Conservation (phyloP, 1,284 basidiomycete genomes). For the Irpex rosettiformis region DNA sequence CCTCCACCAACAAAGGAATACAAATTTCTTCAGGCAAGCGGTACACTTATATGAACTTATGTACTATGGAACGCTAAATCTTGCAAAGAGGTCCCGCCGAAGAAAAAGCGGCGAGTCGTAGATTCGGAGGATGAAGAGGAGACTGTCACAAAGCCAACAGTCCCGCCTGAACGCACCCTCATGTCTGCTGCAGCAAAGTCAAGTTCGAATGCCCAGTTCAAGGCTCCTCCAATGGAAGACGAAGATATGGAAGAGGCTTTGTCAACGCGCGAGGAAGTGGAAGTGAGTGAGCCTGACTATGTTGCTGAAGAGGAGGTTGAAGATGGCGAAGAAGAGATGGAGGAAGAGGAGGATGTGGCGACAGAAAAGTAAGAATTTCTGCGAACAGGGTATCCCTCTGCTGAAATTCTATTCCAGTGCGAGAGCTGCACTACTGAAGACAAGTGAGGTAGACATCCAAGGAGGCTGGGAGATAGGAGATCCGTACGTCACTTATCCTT, state of each 20-base stretch:
- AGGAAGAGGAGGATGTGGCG: slow-evolving; percentile 40
- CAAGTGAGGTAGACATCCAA: slow-evolving; percentile 71
- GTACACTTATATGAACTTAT: neutral
- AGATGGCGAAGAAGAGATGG: slow-evolving; percentile 56
- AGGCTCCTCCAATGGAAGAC: slow-evolving; percentile 1
- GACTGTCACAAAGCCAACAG: neutral
- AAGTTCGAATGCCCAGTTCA: slow-evolving; percentile 5
- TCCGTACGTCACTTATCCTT: slow-evolving; percentile 52
- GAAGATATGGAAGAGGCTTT: slow-evolving; percentile 10
- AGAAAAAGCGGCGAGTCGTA: slow-evolving; percentile 1
- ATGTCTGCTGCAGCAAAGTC: neutral
- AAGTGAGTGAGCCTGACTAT: slow-evolving; percentile 19
- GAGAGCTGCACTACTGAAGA: slow-evolving; percentile 61
- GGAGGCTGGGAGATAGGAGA: slow-evolving; percentile 87
- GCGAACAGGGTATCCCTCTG: neutral
- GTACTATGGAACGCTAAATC: neutral
- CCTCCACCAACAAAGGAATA: slow-evolving; percentile 32
- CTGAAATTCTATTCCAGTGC: slow-evolving; percentile 45
- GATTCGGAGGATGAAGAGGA: slow-evolving; percentile 7
- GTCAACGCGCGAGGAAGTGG: neutral
- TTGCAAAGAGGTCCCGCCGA: neutral
- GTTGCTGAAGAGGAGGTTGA: slow-evolving; percentile 36
- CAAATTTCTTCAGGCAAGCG: slow-evolving; percentile 23
- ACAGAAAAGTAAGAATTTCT: slow-evolving; percentile 56
- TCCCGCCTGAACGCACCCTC: neutral